A percentile compares a stretch with the other conserved stretches of the same genome.
Evolutionary conservation across 208 protist species (phyloP).

Genomic region (Trypanosoma congolense): DNA sequence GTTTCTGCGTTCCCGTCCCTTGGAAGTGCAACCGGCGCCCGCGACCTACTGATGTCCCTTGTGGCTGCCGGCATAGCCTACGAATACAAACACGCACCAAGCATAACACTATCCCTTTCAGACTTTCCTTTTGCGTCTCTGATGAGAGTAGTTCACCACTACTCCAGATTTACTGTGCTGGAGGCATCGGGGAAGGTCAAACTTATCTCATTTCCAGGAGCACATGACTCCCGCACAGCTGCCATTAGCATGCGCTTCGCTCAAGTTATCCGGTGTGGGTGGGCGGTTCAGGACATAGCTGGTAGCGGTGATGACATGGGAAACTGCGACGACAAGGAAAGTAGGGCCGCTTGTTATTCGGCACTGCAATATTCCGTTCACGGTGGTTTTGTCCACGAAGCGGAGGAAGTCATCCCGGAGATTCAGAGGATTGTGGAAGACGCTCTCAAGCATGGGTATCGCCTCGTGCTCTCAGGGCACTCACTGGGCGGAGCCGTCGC

Average conservation of each 20-base stretch:
- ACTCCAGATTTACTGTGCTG: slow-evolving; percentile 56
- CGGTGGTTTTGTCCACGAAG: slow-evolving; percentile 60
- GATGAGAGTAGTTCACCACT: slow-evolving; percentile 34
- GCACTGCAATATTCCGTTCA: slow-evolving; percentile 41
- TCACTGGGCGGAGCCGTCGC: slow-evolving; percentile 73
- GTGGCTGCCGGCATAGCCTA: slow-evolving; percentile 54
- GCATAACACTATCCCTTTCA: slow-evolving; percentile 48
- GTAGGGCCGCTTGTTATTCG: too few species aligned
- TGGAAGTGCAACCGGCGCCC: slow-evolving; percentile 24
- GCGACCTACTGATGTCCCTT: slow-evolving; percentile 49
- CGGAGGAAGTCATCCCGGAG: slow-evolving; percentile 35
- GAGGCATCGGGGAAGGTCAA: slow-evolving; percentile 63
- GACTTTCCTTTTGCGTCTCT: slow-evolving; percentile 68
- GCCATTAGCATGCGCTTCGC: slow-evolving; percentile 40
- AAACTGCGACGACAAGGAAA: not conserved
- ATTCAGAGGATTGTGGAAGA: slow-evolving; percentile 48
- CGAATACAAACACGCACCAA: slow-evolving; percentile 59
- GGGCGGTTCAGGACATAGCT: slow-evolving; percentile 36
- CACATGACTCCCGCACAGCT: slow-evolving; percentile 73
- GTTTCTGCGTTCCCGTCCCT: slow-evolving; percentile 36
- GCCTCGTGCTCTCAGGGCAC: slow-evolving; percentile 72
- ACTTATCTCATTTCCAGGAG: slow-evolving; percentile 76
- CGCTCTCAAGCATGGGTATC: slow-evolving; percentile 42
- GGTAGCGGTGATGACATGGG: not conserved
- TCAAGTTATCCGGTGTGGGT: slow-evolving; percentile 26